A percentile compares a stretch with the other conserved stretches of the same genome.
Conservation (phyloP, 2,329 filamentous ascomycete genomes). For the Biscogniauxia sp. region DNA sequence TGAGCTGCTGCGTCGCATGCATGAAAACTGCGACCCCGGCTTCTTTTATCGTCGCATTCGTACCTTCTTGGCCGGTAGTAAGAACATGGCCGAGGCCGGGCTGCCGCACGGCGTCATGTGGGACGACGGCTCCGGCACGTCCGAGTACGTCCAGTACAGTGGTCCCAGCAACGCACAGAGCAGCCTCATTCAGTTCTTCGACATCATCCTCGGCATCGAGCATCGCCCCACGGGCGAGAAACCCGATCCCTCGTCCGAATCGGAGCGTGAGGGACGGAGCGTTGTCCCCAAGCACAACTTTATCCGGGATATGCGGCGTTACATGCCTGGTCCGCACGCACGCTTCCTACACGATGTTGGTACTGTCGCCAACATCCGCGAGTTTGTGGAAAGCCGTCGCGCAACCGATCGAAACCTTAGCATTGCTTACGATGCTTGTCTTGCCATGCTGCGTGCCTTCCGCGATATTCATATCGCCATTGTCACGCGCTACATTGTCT, state of each 20-base stretch:
- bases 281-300: constrained; percentile 72
- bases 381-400: constrained; percentile 67
- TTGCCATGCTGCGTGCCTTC: constrained; percentile 67
- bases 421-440: constrained; percentile 85
- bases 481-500: constrained; percentile 91
- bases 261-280: constrained; percentile 42
- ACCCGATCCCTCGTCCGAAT: constrained; percentile 42
- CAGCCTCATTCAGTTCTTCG: constrained; percentile 96
- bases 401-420: constrained; percentile 61
- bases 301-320: constrained; percentile 92
- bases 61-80: constrained; percentile 93
- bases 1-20: constrained; percentile 78
- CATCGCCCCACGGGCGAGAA: constrained; percentile 85
- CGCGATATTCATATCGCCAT: constrained; percentile 96
- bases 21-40: constrained; percentile 90
- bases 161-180: constrained; percentile 97
- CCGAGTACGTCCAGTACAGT: constrained; percentile 77
- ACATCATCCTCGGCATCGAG: constrained; percentile 83
- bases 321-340: constrained; percentile 93
- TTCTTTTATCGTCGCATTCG: constrained; percentile 95
- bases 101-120: constrained; percentile 85
- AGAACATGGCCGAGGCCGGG: constrained; percentile 95
- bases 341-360: constrained; percentile 82
- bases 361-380: constrained; percentile 79
- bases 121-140: constrained; percentile 69